These are phyloP conservation scores for Cicer cuneatum DNA, from an alignment of 306 rosid genomes.

Conservation along the genomic window DNA sequence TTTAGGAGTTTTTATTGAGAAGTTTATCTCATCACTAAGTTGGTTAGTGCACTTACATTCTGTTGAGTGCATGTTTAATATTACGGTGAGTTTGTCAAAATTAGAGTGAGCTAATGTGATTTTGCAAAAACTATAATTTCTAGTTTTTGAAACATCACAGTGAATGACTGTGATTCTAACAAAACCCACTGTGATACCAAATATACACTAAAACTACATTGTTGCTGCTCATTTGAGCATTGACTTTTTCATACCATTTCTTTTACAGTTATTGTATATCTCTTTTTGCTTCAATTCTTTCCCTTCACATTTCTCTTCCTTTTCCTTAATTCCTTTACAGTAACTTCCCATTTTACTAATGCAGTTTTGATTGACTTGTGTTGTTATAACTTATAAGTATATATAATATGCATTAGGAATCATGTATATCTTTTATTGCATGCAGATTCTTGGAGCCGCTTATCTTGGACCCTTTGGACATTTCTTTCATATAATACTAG, in stretches of 20 bases:
- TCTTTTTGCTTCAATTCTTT: background rate
- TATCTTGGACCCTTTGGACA: slow-evolving; percentile 97
- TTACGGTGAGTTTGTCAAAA: background rate
- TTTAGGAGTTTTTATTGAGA: background rate
- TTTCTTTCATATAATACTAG: slow-evolving; percentile 68
- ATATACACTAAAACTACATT: background rate
- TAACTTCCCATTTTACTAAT: slow-evolving; percentile 14
- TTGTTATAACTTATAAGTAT: background rate
- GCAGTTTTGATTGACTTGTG: slow-evolving; percentile 6
- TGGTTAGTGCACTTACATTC: background rate
- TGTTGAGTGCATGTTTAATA: no score
- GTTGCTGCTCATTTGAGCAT: slow-evolving; percentile 21
- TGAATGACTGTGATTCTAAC: no score
- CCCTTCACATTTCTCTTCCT: background rate
- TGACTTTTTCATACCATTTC: background rate
- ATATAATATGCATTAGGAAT: slow-evolving; percentile 20
- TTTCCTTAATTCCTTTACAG: background rate
- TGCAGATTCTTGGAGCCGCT: slow-evolving; percentile 88
- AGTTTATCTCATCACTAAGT: background rate
- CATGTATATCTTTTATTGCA: slow-evolving; percentile 24
- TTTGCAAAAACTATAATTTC: background rate
- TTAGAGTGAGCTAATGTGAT: background rate
- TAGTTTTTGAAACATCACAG: no score
- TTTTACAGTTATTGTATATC: background rate
- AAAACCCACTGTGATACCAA: no score